Conservation (phyloP, 2,329 filamentous ascomycete species). For the Apiospora hydei region DNA sequence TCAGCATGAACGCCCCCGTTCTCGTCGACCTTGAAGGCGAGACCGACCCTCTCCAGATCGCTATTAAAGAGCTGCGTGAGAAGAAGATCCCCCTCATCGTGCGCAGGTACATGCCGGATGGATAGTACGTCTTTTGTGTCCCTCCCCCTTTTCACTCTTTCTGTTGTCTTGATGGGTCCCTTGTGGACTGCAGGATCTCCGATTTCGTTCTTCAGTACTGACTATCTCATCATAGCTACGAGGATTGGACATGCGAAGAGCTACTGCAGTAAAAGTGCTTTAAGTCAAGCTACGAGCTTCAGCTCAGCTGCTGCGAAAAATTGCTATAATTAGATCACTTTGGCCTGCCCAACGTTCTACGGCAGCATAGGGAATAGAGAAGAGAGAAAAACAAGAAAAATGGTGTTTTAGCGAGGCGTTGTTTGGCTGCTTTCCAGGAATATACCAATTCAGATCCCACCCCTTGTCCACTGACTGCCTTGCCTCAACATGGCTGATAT, state of each 20-base stretch:
- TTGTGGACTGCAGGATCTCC: not conserved
- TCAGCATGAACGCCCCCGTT: constrained; percentile 98
- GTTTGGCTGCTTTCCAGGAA: constrained; percentile 24
- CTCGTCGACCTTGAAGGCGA: constrained; percentile 96
- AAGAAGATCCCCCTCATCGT: constrained; percentile 99
- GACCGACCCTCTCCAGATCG: constrained; percentile 96
- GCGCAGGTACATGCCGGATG: constrained; percentile 93
- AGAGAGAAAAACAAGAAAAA: constrained; percentile 13
- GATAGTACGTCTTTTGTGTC: constrained; percentile 71
- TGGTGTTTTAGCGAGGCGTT: constrained; percentile 25
- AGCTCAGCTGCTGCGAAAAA: not conserved
- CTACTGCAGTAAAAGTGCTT: constrained; percentile 66
- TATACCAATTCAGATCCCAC: constrained; percentile 23
- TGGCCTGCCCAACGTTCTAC: not conserved
- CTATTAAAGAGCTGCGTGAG: constrained; percentile 94
- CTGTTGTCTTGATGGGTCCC: too few species aligned
- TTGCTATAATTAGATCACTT: not conserved
- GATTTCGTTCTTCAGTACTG: not conserved
- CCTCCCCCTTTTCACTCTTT: constrained; percentile 27
- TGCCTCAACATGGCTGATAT: not conserved
- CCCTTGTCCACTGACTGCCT: not conserved
- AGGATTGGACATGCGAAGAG: constrained; percentile 99
- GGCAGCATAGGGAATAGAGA: constrained; percentile 6
- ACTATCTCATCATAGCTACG: constrained; percentile 70
- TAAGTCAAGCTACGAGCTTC: not conserved